Evolutionary conservation across 805 yeast genomes (phyloP).

Genomic region (Brettanomyces naardenensis): DNA sequence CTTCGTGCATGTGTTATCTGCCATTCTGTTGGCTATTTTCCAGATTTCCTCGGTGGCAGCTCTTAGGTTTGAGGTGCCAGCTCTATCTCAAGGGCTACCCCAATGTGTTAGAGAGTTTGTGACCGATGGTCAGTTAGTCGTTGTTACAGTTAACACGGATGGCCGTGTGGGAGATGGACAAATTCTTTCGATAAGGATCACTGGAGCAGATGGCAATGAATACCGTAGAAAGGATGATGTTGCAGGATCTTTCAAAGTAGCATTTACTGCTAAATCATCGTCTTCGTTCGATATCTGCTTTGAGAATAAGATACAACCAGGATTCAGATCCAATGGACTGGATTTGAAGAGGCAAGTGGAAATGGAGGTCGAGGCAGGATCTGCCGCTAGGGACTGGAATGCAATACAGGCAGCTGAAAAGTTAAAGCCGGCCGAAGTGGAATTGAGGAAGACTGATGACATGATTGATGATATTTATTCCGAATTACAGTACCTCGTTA

Average conservation of each 20-base stretch:
- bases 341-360: constrained; percentile 62
- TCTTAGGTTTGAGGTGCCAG: constrained; percentile 26
- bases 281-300: constrained; percentile 91
- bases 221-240: constrained; percentile 72
- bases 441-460: constrained; percentile 80
- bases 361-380: constrained; percentile 89
- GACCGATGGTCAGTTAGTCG: constrained; percentile 76
- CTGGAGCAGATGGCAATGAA: constrained; percentile 80
- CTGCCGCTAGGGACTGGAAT: constrained; percentile 98
- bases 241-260: constrained; percentile 62
- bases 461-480: constrained; percentile 71
- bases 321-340: constrained; percentile 30
- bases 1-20: background rate
- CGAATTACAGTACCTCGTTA: constrained; percentile 77
- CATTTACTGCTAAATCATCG: constrained; percentile 76
- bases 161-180: constrained; percentile 89
- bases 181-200: constrained; percentile 53
- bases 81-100: constrained; percentile 32
- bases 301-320: constrained; percentile 47
- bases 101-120: constrained; percentile 92
- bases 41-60: constrained; percentile 8
- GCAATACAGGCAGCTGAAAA: constrained; percentile 88
- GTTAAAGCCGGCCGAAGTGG: constrained; percentile 87
- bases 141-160: constrained; percentile 66
- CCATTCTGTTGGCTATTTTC: background rate